Conservation (phyloP, 2,329 filamentous ascomycete genomes). For the Emmonsia crescens region DNA sequence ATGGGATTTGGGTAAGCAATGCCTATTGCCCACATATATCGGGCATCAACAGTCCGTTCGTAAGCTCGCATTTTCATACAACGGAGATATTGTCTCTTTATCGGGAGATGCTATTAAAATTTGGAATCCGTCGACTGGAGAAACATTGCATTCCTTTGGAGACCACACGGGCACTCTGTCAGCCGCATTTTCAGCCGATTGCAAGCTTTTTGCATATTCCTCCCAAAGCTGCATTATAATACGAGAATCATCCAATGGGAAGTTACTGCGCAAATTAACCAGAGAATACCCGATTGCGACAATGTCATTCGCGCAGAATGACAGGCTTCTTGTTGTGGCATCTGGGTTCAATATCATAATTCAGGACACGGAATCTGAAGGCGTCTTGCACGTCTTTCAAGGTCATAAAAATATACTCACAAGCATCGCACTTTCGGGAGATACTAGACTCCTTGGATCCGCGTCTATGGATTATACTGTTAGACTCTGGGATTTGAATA, state of each 20-base stretch:
- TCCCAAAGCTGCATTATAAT: background rate
- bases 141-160: background rate
- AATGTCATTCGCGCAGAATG: background rate
- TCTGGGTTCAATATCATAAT: background rate
- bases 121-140: background rate
- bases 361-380: background rate
- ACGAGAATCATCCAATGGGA: background rate
- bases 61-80: background rate
- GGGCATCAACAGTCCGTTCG: background rate
- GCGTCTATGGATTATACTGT: background rate
- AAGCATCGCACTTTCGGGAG: background rate
- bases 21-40: background rate
- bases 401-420: background rate
- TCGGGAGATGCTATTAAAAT: background rate
- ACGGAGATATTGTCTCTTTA: background rate
- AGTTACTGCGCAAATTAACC: background rate
- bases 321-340: background rate
- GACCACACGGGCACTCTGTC: background rate
- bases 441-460: background rate
- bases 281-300: background rate
- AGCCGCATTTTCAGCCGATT: background rate
- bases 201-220: background rate
- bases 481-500: background rate
- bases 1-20: background rate
- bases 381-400: background rate